Evolutionary conservation across 169 alveolate species (phyloP), one percentile per base, ranked within the genome.

Genomic region (Plasmodium berghei): DNA sequence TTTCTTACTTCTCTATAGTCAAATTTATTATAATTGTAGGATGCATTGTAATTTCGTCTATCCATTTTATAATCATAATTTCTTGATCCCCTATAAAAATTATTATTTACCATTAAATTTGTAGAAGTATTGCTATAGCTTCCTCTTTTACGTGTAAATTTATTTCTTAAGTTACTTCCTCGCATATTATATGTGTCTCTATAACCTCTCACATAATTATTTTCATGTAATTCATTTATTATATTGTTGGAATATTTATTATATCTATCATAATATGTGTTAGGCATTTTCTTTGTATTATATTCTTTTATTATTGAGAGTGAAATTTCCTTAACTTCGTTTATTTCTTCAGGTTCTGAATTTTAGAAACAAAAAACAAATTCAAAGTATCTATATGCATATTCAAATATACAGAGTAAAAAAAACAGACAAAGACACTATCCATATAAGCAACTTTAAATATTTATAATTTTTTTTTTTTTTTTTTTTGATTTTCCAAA

Each of bases 51-150:
- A 55, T 59, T 55, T 46, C 90, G 52, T 72, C 90, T 83, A 22
- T 83, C 90, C 45, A 83, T 45, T 58, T 83, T 83, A 49, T 83
- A 67, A 34, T 83, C 90, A 42, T 83, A 61, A 71, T 54, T 55
- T 72, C 90, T 9, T 54, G 85, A 28, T 52, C 90, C 85, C 49
- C 85, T 83, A 46, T 66, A 83, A 71, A 28, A 66, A 83, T 42
- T 83, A 83, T 9, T 73, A 66, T 34, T 62, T n/a, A 49, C 69
- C 28, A 73, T 14, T 45, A 61, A 42, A 61, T 59, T 73, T 6
- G 67, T 20, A 6, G 88, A 59, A 4, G 73, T 22, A 40, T 73
- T 73, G 26, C 88, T 73, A 64, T 73, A 73, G 22, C 73, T 73
- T 45, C 85, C 85, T 58, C 80, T 69, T 40, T 63, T 69, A 12